These are phyloP conservation scores for Phytophthora podocarpi DNA, from an alignment of 352 stramenopile species.

Conservation along the genomic window DNA sequence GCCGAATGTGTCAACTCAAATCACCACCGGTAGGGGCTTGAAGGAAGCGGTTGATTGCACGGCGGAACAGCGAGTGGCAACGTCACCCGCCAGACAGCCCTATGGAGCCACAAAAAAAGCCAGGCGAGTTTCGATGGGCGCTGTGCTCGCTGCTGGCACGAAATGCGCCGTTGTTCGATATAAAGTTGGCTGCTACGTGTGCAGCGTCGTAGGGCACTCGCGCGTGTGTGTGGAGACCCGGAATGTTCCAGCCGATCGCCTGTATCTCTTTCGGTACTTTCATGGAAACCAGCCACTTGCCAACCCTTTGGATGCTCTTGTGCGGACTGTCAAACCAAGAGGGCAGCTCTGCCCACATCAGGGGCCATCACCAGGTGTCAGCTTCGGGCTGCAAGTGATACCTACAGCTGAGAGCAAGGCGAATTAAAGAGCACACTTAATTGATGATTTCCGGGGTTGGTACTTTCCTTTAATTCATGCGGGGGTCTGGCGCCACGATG, in stretches of 20 bases:
- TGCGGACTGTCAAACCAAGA: not conserved
- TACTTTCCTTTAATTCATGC: constrained; percentile 20
- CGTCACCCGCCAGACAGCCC: not conserved
- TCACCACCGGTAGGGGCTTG: not conserved
- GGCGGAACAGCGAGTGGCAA: not conserved
- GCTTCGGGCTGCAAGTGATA: not conserved
- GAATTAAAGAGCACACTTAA: constrained; percentile 11
- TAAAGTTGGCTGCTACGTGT: constrained; percentile 31
- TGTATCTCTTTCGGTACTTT: constrained; percentile 15
- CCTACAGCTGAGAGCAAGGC: constrained; percentile 1
- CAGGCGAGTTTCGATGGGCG: not conserved
- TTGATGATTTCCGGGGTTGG: constrained; percentile 16
- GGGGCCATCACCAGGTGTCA: not conserved
- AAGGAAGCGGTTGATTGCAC: not conserved
- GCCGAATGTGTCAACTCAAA: constrained; percentile 9
- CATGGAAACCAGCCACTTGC: constrained; percentile 12
- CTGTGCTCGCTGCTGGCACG: not conserved
- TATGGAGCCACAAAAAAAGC: constrained; percentile 12
- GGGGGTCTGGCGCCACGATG: constrained; percentile 50
- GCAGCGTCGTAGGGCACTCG: constrained; percentile 1
- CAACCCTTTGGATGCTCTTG: not conserved
- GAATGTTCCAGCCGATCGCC: constrained; percentile 16
- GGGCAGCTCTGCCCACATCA: constrained; percentile 22
- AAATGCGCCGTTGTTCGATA: constrained; percentile 33
- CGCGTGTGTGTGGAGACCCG: constrained; percentile 26